phyloP scores from a whole-genome alignment of 2,329 filamentous ascomycete genomes.

The Paecilomyces variotii region DNA sequence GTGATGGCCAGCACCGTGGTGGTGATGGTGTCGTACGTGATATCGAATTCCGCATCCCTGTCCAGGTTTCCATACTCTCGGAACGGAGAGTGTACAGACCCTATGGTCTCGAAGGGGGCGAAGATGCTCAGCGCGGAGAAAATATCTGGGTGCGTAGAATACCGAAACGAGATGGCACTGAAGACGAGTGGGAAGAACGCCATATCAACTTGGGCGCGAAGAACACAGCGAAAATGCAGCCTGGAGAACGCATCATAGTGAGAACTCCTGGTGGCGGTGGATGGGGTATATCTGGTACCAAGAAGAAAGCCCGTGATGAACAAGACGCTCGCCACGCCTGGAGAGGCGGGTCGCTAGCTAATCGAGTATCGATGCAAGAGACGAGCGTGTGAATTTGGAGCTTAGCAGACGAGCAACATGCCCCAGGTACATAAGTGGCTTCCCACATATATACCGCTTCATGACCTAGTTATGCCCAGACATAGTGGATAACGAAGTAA shows the following conservation, averaged over 20 bases:
- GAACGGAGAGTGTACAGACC: slow-evolving; percentile 66
- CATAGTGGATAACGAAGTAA: background rate
- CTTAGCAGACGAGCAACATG: background rate
- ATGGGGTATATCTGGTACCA: slow-evolving; percentile 42
- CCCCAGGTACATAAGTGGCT: background rate
- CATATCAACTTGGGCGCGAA: slow-evolving; percentile 22
- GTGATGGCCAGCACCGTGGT: slow-evolving; percentile 58
- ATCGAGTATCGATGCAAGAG: slow-evolving; percentile 40
- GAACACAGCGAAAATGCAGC: slow-evolving; percentile 23
- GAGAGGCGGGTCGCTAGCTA: slow-evolving; percentile 52
- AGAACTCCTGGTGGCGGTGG: slow-evolving; percentile 32
- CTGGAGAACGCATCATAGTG: slow-evolving; percentile 31
- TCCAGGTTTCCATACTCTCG: slow-evolving; percentile 68
- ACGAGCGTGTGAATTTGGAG: slow-evolving; percentile 32
- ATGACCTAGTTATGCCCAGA: background rate
- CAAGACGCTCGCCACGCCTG: slow-evolving; percentile 54
- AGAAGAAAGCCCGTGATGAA: slow-evolving; percentile 38
- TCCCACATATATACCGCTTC: background rate
- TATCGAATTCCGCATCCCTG: slow-evolving; percentile 70
- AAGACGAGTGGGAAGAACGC: slow-evolving; percentile 10
- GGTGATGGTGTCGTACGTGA: slow-evolving; percentile 71
- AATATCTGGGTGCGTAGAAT: slow-evolving; percentile 78
- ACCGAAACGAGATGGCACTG: slow-evolving; percentile 31
- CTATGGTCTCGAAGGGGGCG: slow-evolving; percentile 73
- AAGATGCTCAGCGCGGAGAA: slow-evolving; percentile 64